Evolutionary conservation across 371 early-diverging fungal species (phyloP).

Genomic region (Apophysomyces trapeziformis): DNA sequence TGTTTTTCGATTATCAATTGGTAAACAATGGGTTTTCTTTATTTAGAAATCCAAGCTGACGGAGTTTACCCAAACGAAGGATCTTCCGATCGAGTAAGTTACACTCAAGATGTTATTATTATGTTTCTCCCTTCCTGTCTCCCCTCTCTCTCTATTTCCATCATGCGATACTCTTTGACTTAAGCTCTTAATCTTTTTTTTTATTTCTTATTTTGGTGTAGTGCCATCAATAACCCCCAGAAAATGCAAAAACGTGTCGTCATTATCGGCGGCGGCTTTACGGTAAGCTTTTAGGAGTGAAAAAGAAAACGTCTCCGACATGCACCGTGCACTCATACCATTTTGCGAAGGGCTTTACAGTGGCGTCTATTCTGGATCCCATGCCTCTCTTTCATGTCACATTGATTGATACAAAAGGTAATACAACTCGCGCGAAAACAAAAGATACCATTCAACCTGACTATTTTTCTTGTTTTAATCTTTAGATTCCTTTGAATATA

Average conservation of each 20-base stretch:
- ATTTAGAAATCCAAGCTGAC: slow-evolving; percentile 24
- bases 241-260: slow-evolving; percentile 34
- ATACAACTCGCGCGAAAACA: neutral
- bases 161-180: neutral
- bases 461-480: neutral
- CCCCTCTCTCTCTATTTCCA: neutral
- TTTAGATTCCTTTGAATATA: slow-evolving; percentile 47
- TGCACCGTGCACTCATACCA: neutral
- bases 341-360: slow-evolving; percentile 43
- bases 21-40: neutral
- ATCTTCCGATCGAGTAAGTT: slow-evolving; percentile 11
- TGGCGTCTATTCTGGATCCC: slow-evolving; percentile 48
- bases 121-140: too few relatives aligned
- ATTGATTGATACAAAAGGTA: slow-evolving; percentile 54
- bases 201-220: neutral
- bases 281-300: slow-evolving; percentile 28
- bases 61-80: slow-evolving; percentile 17
- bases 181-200: neutral
- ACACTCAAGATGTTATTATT: neutral
- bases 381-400: slow-evolving; percentile 53
- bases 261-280: slow-evolving; percentile 52
- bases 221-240: slow-evolving; percentile 1
- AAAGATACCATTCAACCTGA: slow-evolving; percentile 16
- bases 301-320: neutral
- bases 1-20: neutral